Percentiles rank a stretch among this genome's conserved stretches.
Evolutionary conservation across 1,284 basidiomycete genomes (phyloP).

Genomic region (Tetrapyrgos nigripes): DNA sequence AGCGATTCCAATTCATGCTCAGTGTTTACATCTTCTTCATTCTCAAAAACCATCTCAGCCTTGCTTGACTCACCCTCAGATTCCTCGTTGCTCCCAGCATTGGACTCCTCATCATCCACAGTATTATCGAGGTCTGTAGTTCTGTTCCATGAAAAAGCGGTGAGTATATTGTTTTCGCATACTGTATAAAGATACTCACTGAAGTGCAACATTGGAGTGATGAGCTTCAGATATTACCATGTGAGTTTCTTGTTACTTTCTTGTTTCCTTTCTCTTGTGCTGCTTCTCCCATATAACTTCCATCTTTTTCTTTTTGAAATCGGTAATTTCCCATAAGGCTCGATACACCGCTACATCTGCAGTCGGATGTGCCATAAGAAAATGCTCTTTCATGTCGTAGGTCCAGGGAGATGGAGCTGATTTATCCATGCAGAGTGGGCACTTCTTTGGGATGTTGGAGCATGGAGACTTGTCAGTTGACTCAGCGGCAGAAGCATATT

Average conservation of each 20-base stretch:
- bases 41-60: background rate
- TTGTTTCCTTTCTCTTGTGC: background rate
- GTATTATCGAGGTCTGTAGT: background rate
- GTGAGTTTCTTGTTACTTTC: background rate
- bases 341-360: background rate
- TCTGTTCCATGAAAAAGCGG: background rate
- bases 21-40: too few species aligned
- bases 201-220: background rate
- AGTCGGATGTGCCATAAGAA: background rate
- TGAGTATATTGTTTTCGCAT: background rate
- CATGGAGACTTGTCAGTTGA: slow-evolving; percentile 28
- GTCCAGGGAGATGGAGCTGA: background rate
- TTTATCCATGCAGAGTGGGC: slow-evolving; percentile 26
- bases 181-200: background rate
- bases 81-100: background rate
- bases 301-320: background rate
- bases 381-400: background rate
- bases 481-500: slow-evolving; percentile 26
- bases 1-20: too few species aligned
- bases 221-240: background rate
- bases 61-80: background rate
- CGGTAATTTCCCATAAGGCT: background rate
- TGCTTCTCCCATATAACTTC: background rate
- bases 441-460: slow-evolving; percentile 35
- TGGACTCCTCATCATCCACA: background rate